phyloP scores from a whole-genome alignment of 495 filamentous ascomycete species.

The Tuber umbilicatum region DNA sequence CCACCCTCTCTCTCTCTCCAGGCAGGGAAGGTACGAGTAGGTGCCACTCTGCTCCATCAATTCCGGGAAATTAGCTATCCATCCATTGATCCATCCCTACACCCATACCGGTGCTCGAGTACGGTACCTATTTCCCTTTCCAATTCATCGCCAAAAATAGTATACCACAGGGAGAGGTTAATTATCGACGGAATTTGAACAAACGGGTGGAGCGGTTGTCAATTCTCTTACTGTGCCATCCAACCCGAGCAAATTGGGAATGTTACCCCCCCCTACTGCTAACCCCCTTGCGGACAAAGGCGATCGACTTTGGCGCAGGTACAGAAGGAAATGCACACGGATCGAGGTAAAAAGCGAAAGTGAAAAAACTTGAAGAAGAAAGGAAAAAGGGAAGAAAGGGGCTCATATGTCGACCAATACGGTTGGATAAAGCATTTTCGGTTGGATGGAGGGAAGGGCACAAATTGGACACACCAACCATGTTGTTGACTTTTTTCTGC shows the following conservation, averaged over 20 bases:
- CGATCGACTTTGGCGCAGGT: not conserved
- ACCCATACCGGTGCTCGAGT: too few species aligned
- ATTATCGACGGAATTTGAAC: not conserved
- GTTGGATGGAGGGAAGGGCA: not conserved
- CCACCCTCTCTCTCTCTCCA: too few species aligned
- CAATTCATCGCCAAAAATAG: not conserved
- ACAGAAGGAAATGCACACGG: not conserved
- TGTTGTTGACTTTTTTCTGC: not conserved
- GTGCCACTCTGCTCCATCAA: not conserved
- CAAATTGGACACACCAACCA: not conserved
- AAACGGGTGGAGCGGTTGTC: not conserved
- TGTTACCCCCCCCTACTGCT: not conserved
- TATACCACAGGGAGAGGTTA: not conserved
- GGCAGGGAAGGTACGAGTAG: not conserved
- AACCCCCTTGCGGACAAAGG: not conserved
- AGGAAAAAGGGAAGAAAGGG: not conserved
- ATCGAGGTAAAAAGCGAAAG: not conserved
- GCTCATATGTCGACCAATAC: not conserved
- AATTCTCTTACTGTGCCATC: not conserved
- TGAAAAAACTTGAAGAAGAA: not conserved
- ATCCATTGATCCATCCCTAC: not conserved
- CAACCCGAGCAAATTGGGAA: not conserved
- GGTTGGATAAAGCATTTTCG: not conserved
- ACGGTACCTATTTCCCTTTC: not conserved
- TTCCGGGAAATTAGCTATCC: conserved; percentile 3